Evolutionary conservation across 306 rosid genomes (phyloP).

Genomic region (Cyclanthera cordifolia): DNA sequence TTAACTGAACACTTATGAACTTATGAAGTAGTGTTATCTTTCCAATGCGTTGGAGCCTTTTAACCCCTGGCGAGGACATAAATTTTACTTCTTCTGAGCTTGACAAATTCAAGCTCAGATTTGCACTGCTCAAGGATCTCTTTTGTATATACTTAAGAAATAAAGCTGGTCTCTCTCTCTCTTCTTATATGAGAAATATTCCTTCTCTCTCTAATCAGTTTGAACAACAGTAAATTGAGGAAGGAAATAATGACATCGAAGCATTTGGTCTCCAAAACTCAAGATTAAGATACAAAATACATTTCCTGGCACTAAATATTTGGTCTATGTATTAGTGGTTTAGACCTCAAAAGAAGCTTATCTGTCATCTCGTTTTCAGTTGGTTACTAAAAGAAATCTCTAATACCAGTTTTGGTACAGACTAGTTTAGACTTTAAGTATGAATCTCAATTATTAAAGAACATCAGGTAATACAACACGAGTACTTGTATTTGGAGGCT

Average conservation of each 20-base stretch:
- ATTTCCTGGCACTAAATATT: neutral
- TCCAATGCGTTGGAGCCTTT: constrained; percentile 3
- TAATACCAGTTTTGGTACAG: neutral
- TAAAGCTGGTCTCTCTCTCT: neutral
- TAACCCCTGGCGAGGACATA: neutral
- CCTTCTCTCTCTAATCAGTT: constrained; percentile 6
- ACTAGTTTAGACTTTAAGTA: neutral
- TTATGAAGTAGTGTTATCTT: neutral
- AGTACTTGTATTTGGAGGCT: neutral
- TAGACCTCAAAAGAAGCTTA: neutral
- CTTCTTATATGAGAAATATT: neutral
- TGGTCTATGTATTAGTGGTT: neutral
- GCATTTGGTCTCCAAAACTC: neutral
- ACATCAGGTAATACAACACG: neutral
- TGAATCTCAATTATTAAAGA: neutral
- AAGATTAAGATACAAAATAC: neutral
- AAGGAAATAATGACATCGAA: neutral
- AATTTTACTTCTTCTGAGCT: constrained; percentile 3
- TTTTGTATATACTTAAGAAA: neutral
- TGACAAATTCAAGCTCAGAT: constrained; percentile 7
- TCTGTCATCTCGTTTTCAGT: neutral
- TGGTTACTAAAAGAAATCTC: neutral
- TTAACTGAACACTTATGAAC: neutral
- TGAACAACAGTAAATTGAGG: neutral
- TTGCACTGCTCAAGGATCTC: constrained; percentile 3